phyloP scores from a whole-genome alignment of 352 stramenopile genomes.

The Phytophthora citrophthora region DNA sequence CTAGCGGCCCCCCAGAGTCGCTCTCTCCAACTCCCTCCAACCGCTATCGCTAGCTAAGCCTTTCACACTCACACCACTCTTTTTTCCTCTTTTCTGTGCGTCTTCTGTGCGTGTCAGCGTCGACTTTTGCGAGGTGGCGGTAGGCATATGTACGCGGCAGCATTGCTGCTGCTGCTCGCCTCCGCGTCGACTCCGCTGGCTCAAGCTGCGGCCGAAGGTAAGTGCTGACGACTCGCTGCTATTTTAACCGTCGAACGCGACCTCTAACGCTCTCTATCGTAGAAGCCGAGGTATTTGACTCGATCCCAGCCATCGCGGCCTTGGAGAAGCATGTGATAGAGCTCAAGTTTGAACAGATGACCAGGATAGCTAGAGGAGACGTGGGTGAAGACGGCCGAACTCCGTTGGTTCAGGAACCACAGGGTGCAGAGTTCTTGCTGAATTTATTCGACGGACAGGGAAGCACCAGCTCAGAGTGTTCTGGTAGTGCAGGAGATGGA shows the following conservation, averaged over 20 bases:
- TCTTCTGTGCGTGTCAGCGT: conserved; percentile 21
- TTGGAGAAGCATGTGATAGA: conserved; percentile 29
- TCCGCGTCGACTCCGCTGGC: conserved; percentile 19
- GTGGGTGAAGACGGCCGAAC: conserved; percentile 16
- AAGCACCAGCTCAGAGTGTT: conserved; percentile 11
- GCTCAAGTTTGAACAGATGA: conserved; percentile 29
- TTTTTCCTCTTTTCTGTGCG: conserved; percentile 1
- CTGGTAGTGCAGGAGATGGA: conserved; percentile 12
- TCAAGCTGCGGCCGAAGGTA: conserved; percentile 14
- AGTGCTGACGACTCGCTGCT: not conserved
- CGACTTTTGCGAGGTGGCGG: conserved; percentile 34
- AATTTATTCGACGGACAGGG: conserved; percentile 10
- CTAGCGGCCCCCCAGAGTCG: not conserved
- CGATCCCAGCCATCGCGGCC: conserved; percentile 18
- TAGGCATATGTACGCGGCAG: conserved; percentile 21
- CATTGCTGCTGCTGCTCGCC: conserved; percentile 33
- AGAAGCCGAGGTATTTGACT: conserved; percentile 28
- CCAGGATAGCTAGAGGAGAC: conserved; percentile 21
- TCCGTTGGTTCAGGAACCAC: not conserved
- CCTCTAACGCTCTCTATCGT: conserved; percentile 10
- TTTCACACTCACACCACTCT: conserved; percentile 9
- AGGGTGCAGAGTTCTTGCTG: conserved; percentile 13
- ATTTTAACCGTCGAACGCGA: not conserved
- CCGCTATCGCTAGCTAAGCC: conserved; percentile 5
- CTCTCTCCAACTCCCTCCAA: not conserved